Conservation (phyloP, 1,139 yeast genomes). For the Taiozyma sp. region DNA sequence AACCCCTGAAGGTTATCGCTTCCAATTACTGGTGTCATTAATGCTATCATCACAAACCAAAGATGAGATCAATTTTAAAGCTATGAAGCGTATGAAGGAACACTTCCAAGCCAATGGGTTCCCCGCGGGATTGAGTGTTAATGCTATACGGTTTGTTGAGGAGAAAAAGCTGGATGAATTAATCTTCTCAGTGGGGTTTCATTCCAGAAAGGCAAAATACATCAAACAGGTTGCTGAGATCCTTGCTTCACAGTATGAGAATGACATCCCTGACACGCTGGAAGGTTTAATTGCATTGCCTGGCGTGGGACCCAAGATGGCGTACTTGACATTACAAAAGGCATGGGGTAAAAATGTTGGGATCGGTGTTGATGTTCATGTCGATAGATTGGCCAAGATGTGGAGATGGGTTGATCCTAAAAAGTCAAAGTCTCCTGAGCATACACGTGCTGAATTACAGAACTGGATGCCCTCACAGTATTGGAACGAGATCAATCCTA, state of each 20-base stretch:
- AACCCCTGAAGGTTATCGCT: constrained; percentile 49
- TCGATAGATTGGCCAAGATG: constrained; percentile 75
- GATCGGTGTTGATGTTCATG: constrained; percentile 92
- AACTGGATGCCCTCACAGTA: constrained; percentile 66
- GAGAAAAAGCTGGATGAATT: constrained; percentile 57
- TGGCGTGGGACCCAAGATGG: constrained; percentile 98
- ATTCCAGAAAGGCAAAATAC: constrained; percentile 69
- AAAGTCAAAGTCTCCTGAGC: constrained; percentile 63
- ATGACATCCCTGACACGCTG: constrained; percentile 69
- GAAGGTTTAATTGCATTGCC: constrained; percentile 68
- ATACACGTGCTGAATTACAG: constrained; percentile 64
- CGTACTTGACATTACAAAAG: constrained; percentile 69
- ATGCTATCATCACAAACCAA: constrained; percentile 93
- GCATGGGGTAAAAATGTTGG: constrained; percentile 80
- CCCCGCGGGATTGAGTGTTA: constrained; percentile 36
- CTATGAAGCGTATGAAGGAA: constrained; percentile 58
- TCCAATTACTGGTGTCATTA: constrained; percentile 71
- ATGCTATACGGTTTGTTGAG: constrained; percentile 42
- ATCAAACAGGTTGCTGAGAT: constrained; percentile 60
- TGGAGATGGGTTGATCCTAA: constrained; percentile 67
- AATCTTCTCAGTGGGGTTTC: constrained; percentile 86
- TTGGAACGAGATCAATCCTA: constrained; percentile 85
- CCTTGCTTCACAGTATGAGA: constrained; percentile 44
- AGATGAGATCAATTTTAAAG: constrained; percentile 78
- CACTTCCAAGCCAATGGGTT: constrained; percentile 35